phyloP scores from a whole-genome alignment of 2,329 filamentous ascomycete genomes.

The Juglanconis sp. region DNA sequence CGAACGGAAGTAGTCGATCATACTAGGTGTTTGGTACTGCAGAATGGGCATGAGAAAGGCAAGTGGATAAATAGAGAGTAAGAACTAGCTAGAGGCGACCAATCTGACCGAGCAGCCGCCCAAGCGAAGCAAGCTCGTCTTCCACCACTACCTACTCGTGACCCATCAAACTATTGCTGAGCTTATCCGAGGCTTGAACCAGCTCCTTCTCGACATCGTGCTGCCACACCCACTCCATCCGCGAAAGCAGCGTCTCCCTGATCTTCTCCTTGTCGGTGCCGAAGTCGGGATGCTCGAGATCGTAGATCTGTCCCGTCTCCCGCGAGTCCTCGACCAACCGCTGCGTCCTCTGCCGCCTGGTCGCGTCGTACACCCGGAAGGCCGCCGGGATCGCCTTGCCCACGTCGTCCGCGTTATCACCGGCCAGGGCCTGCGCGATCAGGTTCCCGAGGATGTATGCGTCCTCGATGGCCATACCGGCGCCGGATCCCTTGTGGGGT shows the following conservation, averaged over 20 bases:
- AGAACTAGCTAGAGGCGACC: no score
- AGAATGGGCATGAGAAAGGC: no score
- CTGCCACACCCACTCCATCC: slow-evolving; percentile 18
- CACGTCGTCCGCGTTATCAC: slow-evolving; percentile 22
- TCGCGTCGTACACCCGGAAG: slow-evolving; percentile 38
- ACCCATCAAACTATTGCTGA: background rate
- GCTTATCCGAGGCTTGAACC: background rate
- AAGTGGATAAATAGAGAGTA: no score
- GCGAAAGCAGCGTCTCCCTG: slow-evolving; percentile 13
- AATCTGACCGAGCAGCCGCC: no score
- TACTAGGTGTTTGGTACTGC: no score
- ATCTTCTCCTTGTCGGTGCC: slow-evolving; percentile 15
- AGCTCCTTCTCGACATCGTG: slow-evolving; percentile 11
- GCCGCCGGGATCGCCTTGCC: slow-evolving; percentile 41
- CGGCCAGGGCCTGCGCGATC: slow-evolving; percentile 14
- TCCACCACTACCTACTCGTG: background rate
- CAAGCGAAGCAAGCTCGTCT: background rate
- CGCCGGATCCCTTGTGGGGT: slow-evolving; percentile 23
- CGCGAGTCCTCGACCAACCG: slow-evolving; percentile 48
- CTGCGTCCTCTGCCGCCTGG: slow-evolving; percentile 46
- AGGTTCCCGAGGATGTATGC: slow-evolving; percentile 19
- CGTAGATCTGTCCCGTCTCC: slow-evolving; percentile 41
- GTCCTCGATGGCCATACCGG: slow-evolving; percentile 23
- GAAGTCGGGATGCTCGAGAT: slow-evolving; percentile 23
- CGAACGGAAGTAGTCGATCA: no score